These are phyloP conservation scores for Candida verbasci DNA, from an alignment of 805 yeast species.

Conservation along the genomic window DNA sequence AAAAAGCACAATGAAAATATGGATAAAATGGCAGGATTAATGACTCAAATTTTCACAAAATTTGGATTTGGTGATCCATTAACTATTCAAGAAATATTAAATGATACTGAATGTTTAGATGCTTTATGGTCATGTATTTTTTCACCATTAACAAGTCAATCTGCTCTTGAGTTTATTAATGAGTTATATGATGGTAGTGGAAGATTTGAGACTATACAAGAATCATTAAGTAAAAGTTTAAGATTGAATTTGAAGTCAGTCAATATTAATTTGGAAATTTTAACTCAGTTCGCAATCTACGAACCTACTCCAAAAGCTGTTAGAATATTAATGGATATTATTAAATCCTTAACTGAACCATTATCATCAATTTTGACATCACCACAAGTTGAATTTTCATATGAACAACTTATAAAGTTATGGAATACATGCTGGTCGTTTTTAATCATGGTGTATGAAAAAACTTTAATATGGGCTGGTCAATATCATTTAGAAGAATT, in stretches of 20 bases:
- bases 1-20: constrained; percentile 30
- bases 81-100: constrained; percentile 18
- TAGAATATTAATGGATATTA: constrained; percentile 69
- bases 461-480: constrained; percentile 74
- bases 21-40: constrained; percentile 14
- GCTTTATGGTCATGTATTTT: constrained; percentile 76
- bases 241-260: constrained; percentile 46
- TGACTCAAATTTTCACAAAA: constrained; percentile 25
- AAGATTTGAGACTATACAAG: constrained; percentile 68
- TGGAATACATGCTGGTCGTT: constrained; percentile 78
- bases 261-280: constrained; percentile 39
- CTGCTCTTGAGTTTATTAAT: constrained; percentile 66
- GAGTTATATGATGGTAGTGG: constrained; percentile 70
- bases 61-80: constrained; percentile 28
- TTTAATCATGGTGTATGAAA: constrained; percentile 59
- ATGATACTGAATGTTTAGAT: constrained; percentile 35
- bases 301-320: constrained; percentile 77
- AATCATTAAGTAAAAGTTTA: constrained; percentile 42
- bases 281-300: constrained; percentile 46
- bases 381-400: constrained; percentile 10
- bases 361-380: constrained; percentile 49
- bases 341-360: constrained; percentile 61
- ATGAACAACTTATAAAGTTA: constrained; percentile 23
- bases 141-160: constrained; percentile 62
- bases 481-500: constrained; percentile 51